phyloP scores from a whole-genome alignment of 2,329 filamentous ascomycete genomes.

The Alternaria sp. region DNA sequence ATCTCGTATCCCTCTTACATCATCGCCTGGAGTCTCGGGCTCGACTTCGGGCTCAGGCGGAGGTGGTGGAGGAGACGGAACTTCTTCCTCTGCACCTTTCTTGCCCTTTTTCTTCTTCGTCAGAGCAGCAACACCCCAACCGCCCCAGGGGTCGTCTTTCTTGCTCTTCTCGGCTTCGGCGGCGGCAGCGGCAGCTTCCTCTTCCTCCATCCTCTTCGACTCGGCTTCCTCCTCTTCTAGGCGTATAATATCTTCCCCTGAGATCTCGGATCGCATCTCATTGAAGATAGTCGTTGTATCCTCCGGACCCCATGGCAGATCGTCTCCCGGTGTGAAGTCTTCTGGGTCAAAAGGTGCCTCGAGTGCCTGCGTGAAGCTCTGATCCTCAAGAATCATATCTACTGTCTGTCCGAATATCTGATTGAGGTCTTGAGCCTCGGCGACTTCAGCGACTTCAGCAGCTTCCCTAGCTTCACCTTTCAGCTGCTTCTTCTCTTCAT shows the following conservation, averaged over 20 bases:
- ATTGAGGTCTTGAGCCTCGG: constrained; percentile 12
- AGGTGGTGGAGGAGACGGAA: constrained; percentile 43
- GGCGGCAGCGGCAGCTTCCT: constrained; percentile 34
- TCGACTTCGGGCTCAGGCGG: constrained; percentile 46
- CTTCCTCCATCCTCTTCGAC: constrained; percentile 32
- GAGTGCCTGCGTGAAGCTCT: too few relatives aligned
- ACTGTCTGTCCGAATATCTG: too few relatives aligned
- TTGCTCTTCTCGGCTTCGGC: constrained; percentile 38
- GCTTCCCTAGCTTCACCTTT: constrained; percentile 42
- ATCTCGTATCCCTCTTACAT: too few relatives aligned
- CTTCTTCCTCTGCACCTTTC: constrained; percentile 38
- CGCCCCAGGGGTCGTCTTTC: constrained; percentile 48
- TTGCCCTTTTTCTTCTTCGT: constrained; percentile 47
- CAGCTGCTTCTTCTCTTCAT: constrained; percentile 42
- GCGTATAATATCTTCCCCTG: constrained; percentile 19
- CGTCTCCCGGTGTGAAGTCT: too few relatives aligned
- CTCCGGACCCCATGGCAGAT: too few relatives aligned
- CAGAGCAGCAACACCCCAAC: constrained; percentile 39
- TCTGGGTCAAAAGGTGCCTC: too few relatives aligned
- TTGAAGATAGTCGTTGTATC: too few relatives aligned
- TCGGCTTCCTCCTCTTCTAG: constrained; percentile 38
- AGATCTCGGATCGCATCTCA: too few relatives aligned
- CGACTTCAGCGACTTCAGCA: constrained; percentile 27
- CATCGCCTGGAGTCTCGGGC: constrained; percentile 35
- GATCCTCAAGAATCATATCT: too few relatives aligned